Conservation (phyloP, 2,329 filamentous ascomycete species). For the Exophiala aquamarina region DNA sequence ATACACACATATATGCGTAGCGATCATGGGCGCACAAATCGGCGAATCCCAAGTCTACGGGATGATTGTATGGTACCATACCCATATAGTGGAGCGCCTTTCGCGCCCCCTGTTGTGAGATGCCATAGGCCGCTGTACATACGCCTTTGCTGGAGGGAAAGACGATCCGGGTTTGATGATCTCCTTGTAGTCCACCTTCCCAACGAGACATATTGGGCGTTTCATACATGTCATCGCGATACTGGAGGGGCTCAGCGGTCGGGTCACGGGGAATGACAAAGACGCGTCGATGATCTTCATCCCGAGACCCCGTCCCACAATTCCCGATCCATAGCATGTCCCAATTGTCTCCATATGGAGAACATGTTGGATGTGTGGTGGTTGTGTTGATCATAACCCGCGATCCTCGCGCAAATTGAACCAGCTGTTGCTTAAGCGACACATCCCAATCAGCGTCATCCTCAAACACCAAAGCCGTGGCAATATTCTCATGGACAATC, state of each 20-base stretch:
- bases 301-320: conserved; percentile 35
- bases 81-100: conserved; percentile 37
- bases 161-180: conserved; percentile 35
- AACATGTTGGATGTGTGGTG: conserved; percentile 25
- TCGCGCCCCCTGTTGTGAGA: conserved; percentile 37
- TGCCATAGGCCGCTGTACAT: conserved; percentile 41
- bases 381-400: conserved; percentile 28
- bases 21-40: too few relatives aligned
- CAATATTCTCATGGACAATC: conserved; percentile 45
- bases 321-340: conserved; percentile 54
- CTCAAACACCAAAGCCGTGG: conserved; percentile 53
- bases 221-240: not conserved
- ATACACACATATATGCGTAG: conserved; percentile 18
- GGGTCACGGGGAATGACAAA: conserved; percentile 32
- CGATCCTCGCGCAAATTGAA: conserved; percentile 32
- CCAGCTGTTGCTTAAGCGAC: conserved; percentile 48
- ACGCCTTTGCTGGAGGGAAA: conserved; percentile 35
- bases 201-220: too few relatives aligned
- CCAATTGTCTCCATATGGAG: conserved; percentile 54
- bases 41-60: conserved; percentile 46
- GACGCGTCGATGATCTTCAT: conserved; percentile 28
- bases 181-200: not conserved
- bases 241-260: conserved; percentile 24
- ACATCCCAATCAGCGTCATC: conserved; percentile 60
- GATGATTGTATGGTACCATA: conserved; percentile 28